Percentiles rank a stretch among this genome's conserved stretches.
These are phyloP conservation scores for Boletus insuetus DNA, from an alignment of 768 basidiomycete species.

Conservation along the genomic window DNA sequence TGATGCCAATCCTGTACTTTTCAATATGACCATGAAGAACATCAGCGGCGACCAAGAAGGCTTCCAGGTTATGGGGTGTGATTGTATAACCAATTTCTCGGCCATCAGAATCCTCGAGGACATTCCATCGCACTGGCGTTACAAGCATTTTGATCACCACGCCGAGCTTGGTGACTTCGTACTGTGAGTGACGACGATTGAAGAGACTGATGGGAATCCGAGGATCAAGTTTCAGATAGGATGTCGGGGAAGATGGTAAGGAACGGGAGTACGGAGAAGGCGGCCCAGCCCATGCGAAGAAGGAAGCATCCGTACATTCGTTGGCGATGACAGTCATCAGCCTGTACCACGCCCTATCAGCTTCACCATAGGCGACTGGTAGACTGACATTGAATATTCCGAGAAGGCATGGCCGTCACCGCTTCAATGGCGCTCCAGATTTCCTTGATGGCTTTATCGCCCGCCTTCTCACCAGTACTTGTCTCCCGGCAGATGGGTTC, in stretches of 20 bases:
- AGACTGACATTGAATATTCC: conserved; percentile 23
- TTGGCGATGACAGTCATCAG: conserved; percentile 14
- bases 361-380: conserved; percentile 26
- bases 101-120: conserved; percentile 8
- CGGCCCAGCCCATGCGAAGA: conserved; percentile 11
- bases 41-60: conserved; percentile 9
- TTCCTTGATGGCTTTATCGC: conserved; percentile 10
- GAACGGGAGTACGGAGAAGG: conserved; percentile 14
- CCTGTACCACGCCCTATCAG: conserved; percentile 20
- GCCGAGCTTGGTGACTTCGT: conserved; percentile 13
- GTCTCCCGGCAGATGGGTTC: conserved; percentile 7
- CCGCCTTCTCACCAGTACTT: neutral
- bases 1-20: conserved; percentile 9
- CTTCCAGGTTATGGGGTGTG: conserved; percentile 1
- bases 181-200: conserved; percentile 5
- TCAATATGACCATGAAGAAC: neutral
- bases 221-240: conserved; percentile 8
- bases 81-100: conserved; percentile 11
- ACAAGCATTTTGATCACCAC: conserved; percentile 9
- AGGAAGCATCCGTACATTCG: conserved; percentile 11
- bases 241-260: conserved; percentile 7
- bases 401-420: conserved; percentile 20
- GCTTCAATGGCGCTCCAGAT: conserved; percentile 7
- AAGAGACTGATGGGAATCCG: neutral
- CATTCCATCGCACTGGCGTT: conserved; percentile 6